Conservation (phyloP, 208 protist species). For the Jaenimonas drosophilae region DNA sequence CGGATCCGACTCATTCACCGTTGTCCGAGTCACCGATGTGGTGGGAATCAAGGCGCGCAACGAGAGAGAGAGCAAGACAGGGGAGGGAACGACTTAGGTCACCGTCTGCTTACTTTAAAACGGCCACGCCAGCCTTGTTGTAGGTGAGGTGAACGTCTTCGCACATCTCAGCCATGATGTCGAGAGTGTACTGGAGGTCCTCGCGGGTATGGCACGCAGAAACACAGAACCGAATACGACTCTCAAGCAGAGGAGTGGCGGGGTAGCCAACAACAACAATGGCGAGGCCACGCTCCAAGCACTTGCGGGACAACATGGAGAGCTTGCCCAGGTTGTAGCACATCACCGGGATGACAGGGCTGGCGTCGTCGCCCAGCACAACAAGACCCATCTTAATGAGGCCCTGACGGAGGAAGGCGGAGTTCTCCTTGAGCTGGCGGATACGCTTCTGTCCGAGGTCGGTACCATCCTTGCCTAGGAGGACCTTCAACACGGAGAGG, state of each 20-base stretch:
- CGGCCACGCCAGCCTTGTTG: conserved; percentile 10
- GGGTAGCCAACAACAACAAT: conserved; percentile 97
- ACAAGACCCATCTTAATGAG: conserved; percentile 68
- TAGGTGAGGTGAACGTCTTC: conserved; percentile 66
- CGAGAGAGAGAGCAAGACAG: no score
- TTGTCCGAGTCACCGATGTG: no score
- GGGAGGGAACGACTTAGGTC: no score
- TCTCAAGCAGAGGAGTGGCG: conserved; percentile 90
- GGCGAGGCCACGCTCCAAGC: conserved; percentile 83
- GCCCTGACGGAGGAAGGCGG: conserved; percentile 74
- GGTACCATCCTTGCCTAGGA: conserved; percentile 88
- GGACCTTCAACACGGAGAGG: conserved; percentile 75
- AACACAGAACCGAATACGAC: conserved; percentile 89
- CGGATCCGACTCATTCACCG: no score
- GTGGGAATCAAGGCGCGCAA: no score
- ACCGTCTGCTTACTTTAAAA: conserved; percentile 8
- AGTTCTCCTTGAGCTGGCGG: conserved; percentile 74
- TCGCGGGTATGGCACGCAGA: conserved; percentile 92
- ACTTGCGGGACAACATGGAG: conserved; percentile 72
- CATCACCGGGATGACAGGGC: conserved; percentile 95
- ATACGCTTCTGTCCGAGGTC: conserved; percentile 73
- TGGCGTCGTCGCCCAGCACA: conserved; percentile 87
- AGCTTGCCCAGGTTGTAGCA: conserved; percentile 93
- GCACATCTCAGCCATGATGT: conserved; percentile 82
- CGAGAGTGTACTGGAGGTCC: conserved; percentile 86